Evolutionary conservation across 345 rosid genomes (phyloP).

Genomic region (Abelmoschus esculentus): DNA sequence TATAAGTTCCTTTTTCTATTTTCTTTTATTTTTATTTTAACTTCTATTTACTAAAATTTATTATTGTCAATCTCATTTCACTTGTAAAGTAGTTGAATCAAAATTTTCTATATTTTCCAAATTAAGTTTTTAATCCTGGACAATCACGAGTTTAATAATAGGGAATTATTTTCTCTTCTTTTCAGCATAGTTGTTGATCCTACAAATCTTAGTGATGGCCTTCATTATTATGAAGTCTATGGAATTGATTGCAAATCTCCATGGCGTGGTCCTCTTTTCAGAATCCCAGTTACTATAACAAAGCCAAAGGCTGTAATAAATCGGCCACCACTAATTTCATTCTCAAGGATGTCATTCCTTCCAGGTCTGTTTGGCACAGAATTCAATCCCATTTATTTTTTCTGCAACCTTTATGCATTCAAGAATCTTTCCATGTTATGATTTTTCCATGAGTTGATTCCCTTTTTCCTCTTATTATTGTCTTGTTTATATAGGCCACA

Average conservation of each 20-base stretch:
- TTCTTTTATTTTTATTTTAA: neutral
- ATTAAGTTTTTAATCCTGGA: neutral
- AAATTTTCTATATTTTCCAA: conserved; percentile 2
- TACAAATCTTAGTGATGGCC: conserved; percentile 66
- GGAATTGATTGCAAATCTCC: conserved; percentile 95
- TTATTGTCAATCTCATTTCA: neutral
- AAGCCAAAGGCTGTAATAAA: conserved; percentile 55
- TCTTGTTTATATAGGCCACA: conserved; percentile 49
- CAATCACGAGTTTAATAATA: neutral
- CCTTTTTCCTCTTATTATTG: conserved; percentile 13
- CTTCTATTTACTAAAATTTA: neutral
- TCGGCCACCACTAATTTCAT: conserved; percentile 66
- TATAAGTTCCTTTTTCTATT: neutral
- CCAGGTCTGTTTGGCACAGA: conserved; percentile 46
- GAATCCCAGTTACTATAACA: conserved; percentile 77
- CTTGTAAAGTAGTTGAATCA: neutral
- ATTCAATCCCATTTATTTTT: neutral
- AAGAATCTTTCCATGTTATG: neutral
- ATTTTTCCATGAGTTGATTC: neutral
- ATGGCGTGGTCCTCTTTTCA: conserved; percentile 88
- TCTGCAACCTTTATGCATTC: neutral
- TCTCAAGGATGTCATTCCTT: conserved; percentile 65
- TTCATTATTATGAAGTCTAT: conserved; percentile 82
- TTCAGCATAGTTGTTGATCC: conserved; percentile 93
- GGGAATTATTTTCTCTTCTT: conserved; percentile 17